Percentiles rank a stretch among this genome's conserved stretches.
phyloP scores from a whole-genome alignment of 768 basidiomycete species.

The Amanita fuliginea region DNA sequence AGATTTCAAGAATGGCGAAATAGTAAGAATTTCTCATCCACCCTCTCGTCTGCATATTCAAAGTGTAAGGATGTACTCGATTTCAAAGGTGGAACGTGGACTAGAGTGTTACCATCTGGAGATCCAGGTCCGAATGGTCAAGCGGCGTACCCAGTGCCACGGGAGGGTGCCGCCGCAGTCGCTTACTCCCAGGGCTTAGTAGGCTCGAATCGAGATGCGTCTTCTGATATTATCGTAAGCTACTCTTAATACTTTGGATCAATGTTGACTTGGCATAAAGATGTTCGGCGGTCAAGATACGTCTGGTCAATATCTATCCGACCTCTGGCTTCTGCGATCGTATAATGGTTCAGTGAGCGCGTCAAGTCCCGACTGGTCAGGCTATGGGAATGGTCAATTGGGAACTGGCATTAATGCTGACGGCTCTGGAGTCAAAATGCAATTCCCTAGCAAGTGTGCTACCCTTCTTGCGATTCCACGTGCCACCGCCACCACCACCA shows the following conservation, averaged over 20 bases:
- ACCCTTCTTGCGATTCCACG: conserved; percentile 16
- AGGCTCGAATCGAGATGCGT: conserved; percentile 33
- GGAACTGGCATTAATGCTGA: conserved; percentile 52
- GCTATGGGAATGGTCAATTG: conserved; percentile 54
- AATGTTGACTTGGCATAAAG: conserved; percentile 14
- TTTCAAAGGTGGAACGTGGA: conserved; percentile 52
- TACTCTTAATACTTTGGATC: background rate
- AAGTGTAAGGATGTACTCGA: conserved; percentile 49
- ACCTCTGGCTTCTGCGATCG: conserved; percentile 70
- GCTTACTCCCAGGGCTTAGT: conserved; percentile 45
- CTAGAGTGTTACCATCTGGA: conserved; percentile 62
- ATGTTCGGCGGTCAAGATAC: conserved; percentile 70
- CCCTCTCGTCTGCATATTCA: conserved; percentile 1
- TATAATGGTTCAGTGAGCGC: conserved; percentile 53
- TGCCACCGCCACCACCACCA: conserved; percentile 13
- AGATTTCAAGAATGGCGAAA: conserved; percentile 56
- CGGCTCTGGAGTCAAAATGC: conserved; percentile 54
- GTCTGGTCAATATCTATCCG: conserved; percentile 54
- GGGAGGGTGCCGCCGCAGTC: conserved; percentile 60
- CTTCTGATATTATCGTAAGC: conserved; percentile 56
- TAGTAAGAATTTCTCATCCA: conserved; percentile 32
- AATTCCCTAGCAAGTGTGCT: conserved; percentile 55
- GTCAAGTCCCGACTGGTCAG: conserved; percentile 47
- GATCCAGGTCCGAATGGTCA: conserved; percentile 49
- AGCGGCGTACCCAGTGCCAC: conserved; percentile 48